Percentiles rank a stretch among this genome's conserved stretches.
These are phyloP conservation scores for Aphanomyces stellatus DNA, from an alignment of 352 stramenopile genomes.

Conservation along the genomic window DNA sequence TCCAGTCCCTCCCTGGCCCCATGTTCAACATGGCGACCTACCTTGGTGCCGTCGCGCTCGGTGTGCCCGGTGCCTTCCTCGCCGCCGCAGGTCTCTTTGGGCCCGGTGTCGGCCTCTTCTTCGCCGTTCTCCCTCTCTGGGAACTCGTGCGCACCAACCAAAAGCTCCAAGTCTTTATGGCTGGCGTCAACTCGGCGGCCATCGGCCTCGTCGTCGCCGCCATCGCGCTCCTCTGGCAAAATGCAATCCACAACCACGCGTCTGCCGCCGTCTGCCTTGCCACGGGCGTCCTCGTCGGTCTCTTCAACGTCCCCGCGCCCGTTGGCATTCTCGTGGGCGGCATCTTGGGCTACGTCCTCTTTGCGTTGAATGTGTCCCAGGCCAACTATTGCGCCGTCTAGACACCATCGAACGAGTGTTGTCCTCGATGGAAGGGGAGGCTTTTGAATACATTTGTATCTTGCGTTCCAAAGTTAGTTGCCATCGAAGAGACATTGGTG, in stretches of 20 bases:
- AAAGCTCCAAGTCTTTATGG: conserved; percentile 81
- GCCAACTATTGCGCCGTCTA: conserved; percentile 9
- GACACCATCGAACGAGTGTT: neutral
- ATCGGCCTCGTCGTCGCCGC: conserved; percentile 86
- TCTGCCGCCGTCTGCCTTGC: conserved; percentile 80
- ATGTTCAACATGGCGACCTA: conserved; percentile 95
- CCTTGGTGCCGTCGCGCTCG: conserved; percentile 80
- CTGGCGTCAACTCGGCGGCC: conserved; percentile 85
- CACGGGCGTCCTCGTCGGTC: conserved; percentile 63
- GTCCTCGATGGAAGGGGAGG: no score
- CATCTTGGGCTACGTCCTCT: conserved; percentile 40
- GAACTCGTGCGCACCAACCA: conserved; percentile 75
- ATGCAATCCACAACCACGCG: conserved; percentile 68
- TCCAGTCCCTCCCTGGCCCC: conserved; percentile 89
- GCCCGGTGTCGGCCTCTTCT: conserved; percentile 86
- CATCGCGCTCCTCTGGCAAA: conserved; percentile 85
- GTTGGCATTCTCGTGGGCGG: conserved; percentile 49
- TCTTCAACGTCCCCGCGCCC: conserved; percentile 65
- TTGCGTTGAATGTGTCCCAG: conserved; percentile 46
- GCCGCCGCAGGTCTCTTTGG: conserved; percentile 86
- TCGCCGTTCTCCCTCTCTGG: conserved; percentile 90
- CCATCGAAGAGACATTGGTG: no score
- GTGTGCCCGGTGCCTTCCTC: conserved; percentile 81
- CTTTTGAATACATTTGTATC: no score
- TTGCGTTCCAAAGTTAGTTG: no score